These are phyloP conservation scores for Lagenidium giganteum DNA, from an alignment of 352 stramenopile species.

Conservation along the genomic window DNA sequence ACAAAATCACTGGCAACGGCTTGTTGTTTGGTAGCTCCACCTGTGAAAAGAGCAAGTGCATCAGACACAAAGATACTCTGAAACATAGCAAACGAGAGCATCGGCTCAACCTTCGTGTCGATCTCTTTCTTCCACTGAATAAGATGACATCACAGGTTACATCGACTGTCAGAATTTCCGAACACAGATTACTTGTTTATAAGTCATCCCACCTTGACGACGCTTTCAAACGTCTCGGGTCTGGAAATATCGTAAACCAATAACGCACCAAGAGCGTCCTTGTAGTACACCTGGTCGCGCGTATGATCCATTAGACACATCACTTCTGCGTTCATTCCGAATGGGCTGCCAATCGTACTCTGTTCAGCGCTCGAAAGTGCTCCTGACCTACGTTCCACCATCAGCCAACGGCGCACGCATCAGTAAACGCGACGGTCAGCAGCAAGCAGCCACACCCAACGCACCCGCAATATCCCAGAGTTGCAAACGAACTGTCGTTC, in stretches of 20 bases:
- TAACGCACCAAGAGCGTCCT: slow-evolving; percentile 81
- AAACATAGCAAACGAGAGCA: not conserved
- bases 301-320: too few relatives aligned
- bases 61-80: too few relatives aligned
- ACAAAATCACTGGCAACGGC: slow-evolving; percentile 81
- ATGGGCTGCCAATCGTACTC: slow-evolving; percentile 25
- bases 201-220: slow-evolving; percentile 54
- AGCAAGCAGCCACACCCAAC: too few relatives aligned
- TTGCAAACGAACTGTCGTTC: slow-evolving; percentile 82
- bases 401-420: too few relatives aligned
- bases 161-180: not conserved
- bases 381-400: slow-evolving; percentile 61
- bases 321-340: slow-evolving; percentile 2
- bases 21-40: slow-evolving; percentile 84
- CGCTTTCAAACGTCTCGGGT: slow-evolving; percentile 81
- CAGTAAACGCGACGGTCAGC: too few relatives aligned
- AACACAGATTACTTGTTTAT: too few relatives aligned
- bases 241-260: slow-evolving; percentile 89
- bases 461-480: slow-evolving; percentile 88
- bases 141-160: too few relatives aligned
- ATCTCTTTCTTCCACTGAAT: slow-evolving; percentile 89
- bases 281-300: slow-evolving; percentile 83
- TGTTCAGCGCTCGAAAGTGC: slow-evolving; percentile 84
- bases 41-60: slow-evolving; percentile 7
- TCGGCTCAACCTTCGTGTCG: slow-evolving; percentile 63